These are phyloP conservation scores for Arthroderma uncinatum DNA, from an alignment of 2,329 filamentous ascomycete genomes.

Conservation along the genomic window DNA sequence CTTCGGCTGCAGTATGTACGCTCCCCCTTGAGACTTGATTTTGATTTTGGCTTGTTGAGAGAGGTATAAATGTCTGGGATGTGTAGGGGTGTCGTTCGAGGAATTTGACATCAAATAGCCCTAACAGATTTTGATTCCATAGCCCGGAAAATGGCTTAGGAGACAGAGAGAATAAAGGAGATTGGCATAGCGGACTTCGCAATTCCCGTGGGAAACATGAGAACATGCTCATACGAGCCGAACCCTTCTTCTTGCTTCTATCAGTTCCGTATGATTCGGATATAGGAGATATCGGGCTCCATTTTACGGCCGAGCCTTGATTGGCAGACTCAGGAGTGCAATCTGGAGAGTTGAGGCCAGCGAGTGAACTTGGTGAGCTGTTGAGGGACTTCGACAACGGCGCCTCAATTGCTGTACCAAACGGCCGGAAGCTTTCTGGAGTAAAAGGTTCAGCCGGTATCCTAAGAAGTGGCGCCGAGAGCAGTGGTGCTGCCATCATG, in stretches of 20 bases:
- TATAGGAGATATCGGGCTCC: slow-evolving; percentile 65
- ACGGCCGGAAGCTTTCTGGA: slow-evolving; percentile 57
- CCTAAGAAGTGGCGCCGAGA: not conserved
- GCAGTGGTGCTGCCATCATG: not conserved
- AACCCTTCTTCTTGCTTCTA: slow-evolving; percentile 40
- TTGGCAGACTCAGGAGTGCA: slow-evolving; percentile 55
- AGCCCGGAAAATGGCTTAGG: not conserved
- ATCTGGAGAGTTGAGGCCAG: slow-evolving; percentile 32
- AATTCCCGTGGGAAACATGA: slow-evolving; percentile 61
- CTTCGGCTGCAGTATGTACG: slow-evolving; percentile 15
- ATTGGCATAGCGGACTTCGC: slow-evolving; percentile 19
- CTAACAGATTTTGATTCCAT: slow-evolving; percentile 12
- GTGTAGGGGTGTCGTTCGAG: slow-evolving; percentile 91
- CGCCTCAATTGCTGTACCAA: slow-evolving; percentile 73
- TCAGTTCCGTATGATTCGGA: slow-evolving; percentile 51
- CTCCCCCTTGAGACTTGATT: slow-evolving; percentile 3
- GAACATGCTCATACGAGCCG: slow-evolving; percentile 75
- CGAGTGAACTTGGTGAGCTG: slow-evolving; percentile 32
- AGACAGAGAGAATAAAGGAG: slow-evolving; percentile 1
- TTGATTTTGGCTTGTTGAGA: slow-evolving; percentile 36
- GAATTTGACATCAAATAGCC: slow-evolving; percentile 55
- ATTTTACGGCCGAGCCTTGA: slow-evolving; percentile 82
- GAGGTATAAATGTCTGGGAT: slow-evolving; percentile 80
- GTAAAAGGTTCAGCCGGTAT: slow-evolving; percentile 47
- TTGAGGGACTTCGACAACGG: slow-evolving; percentile 47